A percentile compares a stretch with the other conserved stretches of the same genome.
These are phyloP conservation scores for Mucor plumbeus DNA, from an alignment of 371 early-diverging fungal genomes.

Conservation along the genomic window DNA sequence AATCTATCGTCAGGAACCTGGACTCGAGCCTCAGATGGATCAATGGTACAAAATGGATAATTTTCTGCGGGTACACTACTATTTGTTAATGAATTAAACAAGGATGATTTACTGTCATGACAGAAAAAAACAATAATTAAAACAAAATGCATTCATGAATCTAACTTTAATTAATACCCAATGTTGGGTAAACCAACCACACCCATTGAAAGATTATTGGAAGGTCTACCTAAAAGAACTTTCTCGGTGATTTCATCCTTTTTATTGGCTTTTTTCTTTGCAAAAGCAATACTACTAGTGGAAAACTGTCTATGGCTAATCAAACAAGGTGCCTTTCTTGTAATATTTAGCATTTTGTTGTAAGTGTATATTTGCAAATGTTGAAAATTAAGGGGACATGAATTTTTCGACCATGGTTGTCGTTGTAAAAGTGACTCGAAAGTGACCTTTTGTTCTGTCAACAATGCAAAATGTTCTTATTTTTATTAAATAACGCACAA, in stretches of 20 bases:
- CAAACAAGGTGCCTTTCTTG: neutral
- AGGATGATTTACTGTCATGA: slow-evolving; percentile 73
- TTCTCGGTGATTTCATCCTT: slow-evolving; percentile 22
- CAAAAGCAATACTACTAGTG: slow-evolving; percentile 2
- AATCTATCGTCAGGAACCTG: slow-evolving; percentile 85
- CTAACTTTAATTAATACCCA: slow-evolving; percentile 52
- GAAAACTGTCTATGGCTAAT: neutral
- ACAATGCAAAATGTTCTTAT: neutral
- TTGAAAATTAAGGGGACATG: slow-evolving; percentile 6
- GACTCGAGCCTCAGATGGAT: slow-evolving; percentile 84
- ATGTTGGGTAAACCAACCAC: slow-evolving; percentile 98
- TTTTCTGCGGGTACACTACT: slow-evolving; percentile 82
- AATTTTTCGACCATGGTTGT: neutral
- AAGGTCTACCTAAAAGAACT: slow-evolving; percentile 66
- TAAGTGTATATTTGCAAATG: neutral
- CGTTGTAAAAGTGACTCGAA: slow-evolving; percentile 7
- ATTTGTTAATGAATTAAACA: slow-evolving; percentile 91
- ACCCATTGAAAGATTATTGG: slow-evolving; percentile 92
- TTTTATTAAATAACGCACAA: neutral
- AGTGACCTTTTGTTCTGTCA: neutral
- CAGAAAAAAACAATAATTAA: neutral
- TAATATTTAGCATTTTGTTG: slow-evolving; percentile 2
- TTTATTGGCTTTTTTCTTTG: slow-evolving; percentile 24
- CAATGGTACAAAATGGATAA: slow-evolving; percentile 79
- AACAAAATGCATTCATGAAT: neutral